These are phyloP conservation scores for Gracilariopsis chorda DNA, from an alignment of 23 red algal genomes.

Conservation along the genomic window DNA sequence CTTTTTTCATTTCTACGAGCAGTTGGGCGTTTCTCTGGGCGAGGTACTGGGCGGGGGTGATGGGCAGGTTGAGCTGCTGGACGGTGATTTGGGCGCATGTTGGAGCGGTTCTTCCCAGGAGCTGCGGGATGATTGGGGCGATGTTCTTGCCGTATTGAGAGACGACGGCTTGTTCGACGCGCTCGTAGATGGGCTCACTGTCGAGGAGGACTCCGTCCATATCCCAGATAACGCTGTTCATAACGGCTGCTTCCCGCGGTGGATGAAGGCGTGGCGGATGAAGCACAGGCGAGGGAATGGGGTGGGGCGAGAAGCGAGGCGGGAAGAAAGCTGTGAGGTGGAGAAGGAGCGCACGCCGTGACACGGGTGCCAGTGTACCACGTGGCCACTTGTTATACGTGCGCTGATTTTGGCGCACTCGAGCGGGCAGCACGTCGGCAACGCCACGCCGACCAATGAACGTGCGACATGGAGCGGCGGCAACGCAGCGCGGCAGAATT, in stretches of 20 bases:
- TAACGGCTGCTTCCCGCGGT: neutral
- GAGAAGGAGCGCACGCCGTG: no score
- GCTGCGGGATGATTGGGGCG: slow-evolving; percentile 35
- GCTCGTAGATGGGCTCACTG: slow-evolving; percentile 78
- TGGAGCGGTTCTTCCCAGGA: slow-evolving; percentile 56
- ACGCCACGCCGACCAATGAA: neutral
- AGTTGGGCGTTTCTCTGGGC: slow-evolving; percentile 38
- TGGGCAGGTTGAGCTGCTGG: slow-evolving; percentile 11
- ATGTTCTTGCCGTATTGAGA: slow-evolving; percentile 63
- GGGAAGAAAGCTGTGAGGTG: no score
- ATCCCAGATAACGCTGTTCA: slow-evolving; percentile 86
- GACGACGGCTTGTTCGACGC: slow-evolving; percentile 45
- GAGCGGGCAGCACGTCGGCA: neutral
- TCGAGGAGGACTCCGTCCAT: slow-evolving; percentile 97
- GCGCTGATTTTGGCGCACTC: no score
- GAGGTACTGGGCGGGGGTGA: slow-evolving; percentile 43
- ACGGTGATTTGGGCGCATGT: slow-evolving; percentile 54
- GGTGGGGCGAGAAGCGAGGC: neutral
- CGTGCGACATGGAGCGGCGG: neutral
- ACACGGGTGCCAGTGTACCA: no score
- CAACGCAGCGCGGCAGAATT: neutral
- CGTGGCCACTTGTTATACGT: no score
- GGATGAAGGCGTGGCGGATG: neutral
- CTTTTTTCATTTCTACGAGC: slow-evolving; percentile 9
- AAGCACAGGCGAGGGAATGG: neutral